phyloP scores from a whole-genome alignment of 176 grass and related monocot genomes.

The Metroxylon sagu region DNA sequence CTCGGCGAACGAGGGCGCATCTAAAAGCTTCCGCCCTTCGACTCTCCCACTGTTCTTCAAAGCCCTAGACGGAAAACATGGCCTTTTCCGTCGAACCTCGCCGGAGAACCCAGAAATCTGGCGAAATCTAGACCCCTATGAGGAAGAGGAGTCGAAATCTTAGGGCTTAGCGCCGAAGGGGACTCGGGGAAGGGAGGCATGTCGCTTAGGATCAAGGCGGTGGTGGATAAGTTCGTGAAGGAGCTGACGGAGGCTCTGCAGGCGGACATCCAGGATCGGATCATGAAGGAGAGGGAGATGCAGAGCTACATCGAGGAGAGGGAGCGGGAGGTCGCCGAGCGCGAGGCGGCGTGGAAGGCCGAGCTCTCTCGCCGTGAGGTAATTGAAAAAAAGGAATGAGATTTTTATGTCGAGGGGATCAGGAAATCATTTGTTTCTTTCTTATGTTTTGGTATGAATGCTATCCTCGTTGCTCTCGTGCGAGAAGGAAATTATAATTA shows the following conservation, averaged over 20 bases:
- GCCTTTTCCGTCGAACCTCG: background rate
- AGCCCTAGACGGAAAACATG: background rate
- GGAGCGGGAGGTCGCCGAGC: conserved; percentile 94
- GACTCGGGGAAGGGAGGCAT: conserved; percentile 21
- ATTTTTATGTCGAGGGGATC: too few species aligned
- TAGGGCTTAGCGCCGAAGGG: background rate
- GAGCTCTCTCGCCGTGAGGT: conserved; percentile 98
- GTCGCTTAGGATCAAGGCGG: conserved; percentile 80
- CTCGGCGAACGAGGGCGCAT: too few species aligned
- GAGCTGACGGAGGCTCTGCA: conserved; percentile 94
- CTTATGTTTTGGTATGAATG: too few species aligned
- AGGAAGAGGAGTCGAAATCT: background rate
- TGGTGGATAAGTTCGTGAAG: conserved; percentile 90
- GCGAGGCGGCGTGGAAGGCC: conserved; percentile 96
- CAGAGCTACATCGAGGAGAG: conserved; percentile 99
- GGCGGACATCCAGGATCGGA: conserved; percentile 87
- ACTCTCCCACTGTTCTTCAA: background rate
- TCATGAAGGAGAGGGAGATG: conserved; percentile 98
- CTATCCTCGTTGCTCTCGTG: too few species aligned
- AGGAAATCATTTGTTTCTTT: too few species aligned
- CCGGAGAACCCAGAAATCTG: background rate
- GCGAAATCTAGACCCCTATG: background rate
- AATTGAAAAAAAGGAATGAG: background rate
- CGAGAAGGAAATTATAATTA: too few species aligned
- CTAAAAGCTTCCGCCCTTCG: too few species aligned